phyloP scores from a whole-genome alignment of 164 flowering plant species.

The Vitis rotundifolia region DNA sequence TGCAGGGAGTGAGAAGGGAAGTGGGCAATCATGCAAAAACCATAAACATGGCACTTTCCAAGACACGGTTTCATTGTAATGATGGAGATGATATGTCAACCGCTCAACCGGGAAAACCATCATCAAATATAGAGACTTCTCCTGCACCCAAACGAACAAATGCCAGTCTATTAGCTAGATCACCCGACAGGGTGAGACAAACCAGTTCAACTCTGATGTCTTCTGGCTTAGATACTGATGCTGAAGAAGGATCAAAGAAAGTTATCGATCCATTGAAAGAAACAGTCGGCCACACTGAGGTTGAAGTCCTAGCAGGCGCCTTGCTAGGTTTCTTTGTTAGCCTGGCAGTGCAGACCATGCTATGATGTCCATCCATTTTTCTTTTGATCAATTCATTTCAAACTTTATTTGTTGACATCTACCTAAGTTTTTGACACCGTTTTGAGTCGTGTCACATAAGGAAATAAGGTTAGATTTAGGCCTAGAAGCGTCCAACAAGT shows the following conservation, averaged over 20 bases:
- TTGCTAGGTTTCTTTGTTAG: constrained; percentile 66
- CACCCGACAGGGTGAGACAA: constrained; percentile 8
- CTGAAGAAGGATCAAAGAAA: constrained; percentile 8
- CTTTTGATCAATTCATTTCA: background rate
- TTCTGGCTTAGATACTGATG: constrained; percentile 4
- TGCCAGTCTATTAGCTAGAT: constrained; percentile 11
- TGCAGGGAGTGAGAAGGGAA: constrained; percentile 91
- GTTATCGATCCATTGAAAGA: constrained; percentile 45
- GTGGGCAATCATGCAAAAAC: constrained; percentile 78
- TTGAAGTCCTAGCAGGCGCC: constrained; percentile 81
- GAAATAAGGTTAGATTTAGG: too few relatives aligned
- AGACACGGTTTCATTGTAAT: constrained; percentile 7
- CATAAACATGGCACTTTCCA: constrained; percentile 42
- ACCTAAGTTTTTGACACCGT: too few relatives aligned
- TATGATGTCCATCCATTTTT: constrained; percentile 14
- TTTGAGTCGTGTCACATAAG: too few relatives aligned
- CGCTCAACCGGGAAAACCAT: constrained; percentile 20
- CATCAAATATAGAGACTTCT: constrained; percentile 20
- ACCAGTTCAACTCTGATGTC: background rate
- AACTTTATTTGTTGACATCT: too few relatives aligned
- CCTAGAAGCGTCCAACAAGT: too few relatives aligned
- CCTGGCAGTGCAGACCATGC: constrained; percentile 37
- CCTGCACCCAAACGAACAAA: constrained; percentile 11
- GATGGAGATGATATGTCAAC: constrained; percentile 18
- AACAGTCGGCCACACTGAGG: constrained; percentile 75